Evolutionary conservation across 331 rosid genomes (phyloP), one percentile per base, ranked within the genome.

Genomic region (Dryas integrifolia): DNA sequence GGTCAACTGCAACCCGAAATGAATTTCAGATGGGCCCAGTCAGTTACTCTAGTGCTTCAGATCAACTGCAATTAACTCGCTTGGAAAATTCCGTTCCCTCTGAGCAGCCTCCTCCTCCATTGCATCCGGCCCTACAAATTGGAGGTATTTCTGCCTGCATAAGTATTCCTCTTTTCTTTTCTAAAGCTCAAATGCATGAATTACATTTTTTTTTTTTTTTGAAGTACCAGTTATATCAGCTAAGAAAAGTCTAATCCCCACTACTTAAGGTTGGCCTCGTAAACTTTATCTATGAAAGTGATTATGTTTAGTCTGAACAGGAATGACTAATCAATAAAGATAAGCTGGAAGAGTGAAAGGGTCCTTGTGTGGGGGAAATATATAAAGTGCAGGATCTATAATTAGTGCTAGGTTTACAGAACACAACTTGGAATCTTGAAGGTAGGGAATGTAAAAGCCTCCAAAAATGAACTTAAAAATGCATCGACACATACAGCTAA

Each of bases 21-120:
- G 98, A 93, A 59, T 80, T 82, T 66, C 88, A 69, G 60, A 76
- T 77, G 5, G 88, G 78, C 26, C 58, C 83, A 59, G 61, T 75
- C 69, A 86, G 80, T 86, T 85, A 83, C 77, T 39, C 82, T 65
- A 56, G 52, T 51, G 79, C 73, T 76, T 76, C 87, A 53, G 88
- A 83, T 73, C 95, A 86, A 10, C 81, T 82, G 62, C 88, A 80
- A 69, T 13, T 84, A 15, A 73, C 88, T 44, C 76, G 50, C 49
- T 75, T 70, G 58, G 81, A 85, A 70, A 68, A 70, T 41, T 67
- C 92, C 26, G 85, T 69, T 79, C 82, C 92, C 70, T 75, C 92
- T 18, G 89, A 87, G 70, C 98, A 80, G 79, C 86, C 86, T 76
- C 47, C 83, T 79, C 35, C 35, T 30, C 48, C 81, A n/a, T 39